Conservation (phyloP, 208 protist genomes). For the Leishmania amazonensis region DNA sequence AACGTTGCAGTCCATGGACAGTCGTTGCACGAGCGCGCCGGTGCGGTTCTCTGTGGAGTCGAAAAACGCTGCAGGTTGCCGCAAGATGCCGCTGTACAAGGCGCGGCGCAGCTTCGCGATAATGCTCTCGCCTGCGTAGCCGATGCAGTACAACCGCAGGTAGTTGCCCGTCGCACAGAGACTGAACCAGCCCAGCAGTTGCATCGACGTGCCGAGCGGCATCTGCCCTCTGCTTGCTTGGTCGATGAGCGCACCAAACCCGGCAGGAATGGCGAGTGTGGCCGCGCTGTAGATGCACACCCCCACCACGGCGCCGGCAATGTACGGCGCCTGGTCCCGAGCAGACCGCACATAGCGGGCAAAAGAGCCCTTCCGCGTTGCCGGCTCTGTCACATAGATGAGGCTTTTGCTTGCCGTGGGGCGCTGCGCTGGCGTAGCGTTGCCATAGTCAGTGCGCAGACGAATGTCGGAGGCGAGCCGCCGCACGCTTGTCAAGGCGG, state of each 20-base stretch:
- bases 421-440: conserved; percentile 65
- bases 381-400: conserved; percentile 77
- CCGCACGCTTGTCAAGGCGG: conserved; percentile 14
- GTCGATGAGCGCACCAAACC: conserved; percentile 87
- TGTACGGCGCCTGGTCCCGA: conserved; percentile 49
- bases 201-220: conserved; percentile 75
- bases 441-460: conserved; percentile 75
- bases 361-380: conserved; percentile 60
- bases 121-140: conserved; percentile 74
- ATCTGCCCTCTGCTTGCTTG: conserved; percentile 79
- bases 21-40: conserved; percentile 75
- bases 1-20: conserved; percentile 91
- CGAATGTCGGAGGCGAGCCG: conserved; percentile 45
- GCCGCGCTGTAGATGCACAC: conserved; percentile 78
- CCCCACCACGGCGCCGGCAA: conserved; percentile 66
- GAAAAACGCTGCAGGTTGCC: conserved; percentile 79
- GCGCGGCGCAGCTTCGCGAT: conserved; percentile 68
- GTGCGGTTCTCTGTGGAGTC: conserved; percentile 79
- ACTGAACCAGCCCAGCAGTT: conserved; percentile 76
- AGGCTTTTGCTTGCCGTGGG: conserved; percentile 38
- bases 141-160: conserved; percentile 70
- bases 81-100: conserved; percentile 70
- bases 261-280: conserved; percentile 82
- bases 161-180: conserved; percentile 76
- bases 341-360: conserved; percentile 58